Evolutionary conservation across 805 yeast genomes (phyloP).

Genomic region (Debaryomyces prosopidis): DNA sequence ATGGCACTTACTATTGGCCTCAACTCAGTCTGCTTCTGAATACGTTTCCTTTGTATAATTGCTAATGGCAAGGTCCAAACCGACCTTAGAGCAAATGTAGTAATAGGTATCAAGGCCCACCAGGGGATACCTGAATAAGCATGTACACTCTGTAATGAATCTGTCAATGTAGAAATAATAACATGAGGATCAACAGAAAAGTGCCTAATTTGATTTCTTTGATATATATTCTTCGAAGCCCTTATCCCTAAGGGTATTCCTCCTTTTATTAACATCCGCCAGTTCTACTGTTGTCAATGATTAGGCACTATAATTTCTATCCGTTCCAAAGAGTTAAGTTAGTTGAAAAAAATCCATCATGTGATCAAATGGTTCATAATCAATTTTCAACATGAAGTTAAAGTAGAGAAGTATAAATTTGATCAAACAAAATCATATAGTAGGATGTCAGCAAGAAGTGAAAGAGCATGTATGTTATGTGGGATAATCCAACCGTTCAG

Average conservation of each 20-base stretch:
- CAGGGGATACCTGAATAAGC: constrained; percentile 69
- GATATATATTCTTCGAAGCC: background rate
- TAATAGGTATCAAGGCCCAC: constrained; percentile 75
- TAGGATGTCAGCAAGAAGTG: constrained; percentile 57
- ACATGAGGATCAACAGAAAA: constrained; percentile 33
- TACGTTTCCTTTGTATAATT: constrained; percentile 64
- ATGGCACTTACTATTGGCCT: constrained; percentile 73
- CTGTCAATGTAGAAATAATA: constrained; percentile 33
- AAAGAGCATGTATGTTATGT: constrained; percentile 97
- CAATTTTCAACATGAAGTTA: too few relatives aligned
- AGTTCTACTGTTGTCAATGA: too few relatives aligned
- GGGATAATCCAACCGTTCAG: constrained; percentile 84
- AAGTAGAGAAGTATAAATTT: too few relatives aligned
- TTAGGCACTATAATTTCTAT: background rate
- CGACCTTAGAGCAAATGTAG: constrained; percentile 67
- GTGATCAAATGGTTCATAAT: background rate
- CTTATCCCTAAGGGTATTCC: background rate
- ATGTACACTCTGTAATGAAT: constrained; percentile 50
- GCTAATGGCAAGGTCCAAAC: constrained; percentile 78
- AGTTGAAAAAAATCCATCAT: background rate
- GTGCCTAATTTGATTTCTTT: constrained; percentile 13
- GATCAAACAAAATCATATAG: background rate
- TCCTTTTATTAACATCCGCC: background rate
- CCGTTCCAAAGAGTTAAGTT: background rate
- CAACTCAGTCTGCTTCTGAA: constrained; percentile 68